phyloP scores from a whole-genome alignment of 208 protist species.

The Acanthamoeba royreba region DNA sequence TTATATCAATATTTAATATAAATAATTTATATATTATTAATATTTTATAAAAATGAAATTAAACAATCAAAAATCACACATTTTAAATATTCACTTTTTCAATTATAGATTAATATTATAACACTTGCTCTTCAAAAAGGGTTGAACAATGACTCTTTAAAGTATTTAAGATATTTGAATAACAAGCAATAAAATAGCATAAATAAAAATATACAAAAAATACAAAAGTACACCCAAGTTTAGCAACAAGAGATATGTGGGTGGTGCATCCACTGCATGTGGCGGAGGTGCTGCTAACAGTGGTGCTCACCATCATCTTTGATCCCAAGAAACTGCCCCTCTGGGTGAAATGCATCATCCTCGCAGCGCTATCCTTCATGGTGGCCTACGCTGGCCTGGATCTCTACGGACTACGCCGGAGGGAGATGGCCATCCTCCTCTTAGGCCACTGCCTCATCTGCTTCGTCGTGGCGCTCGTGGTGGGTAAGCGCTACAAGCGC shows the following conservation, averaged over 20 bases:
- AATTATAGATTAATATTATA: no score
- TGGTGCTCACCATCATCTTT: not conserved
- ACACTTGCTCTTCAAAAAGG: no score
- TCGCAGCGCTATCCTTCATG: not conserved
- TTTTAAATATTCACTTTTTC: no score
- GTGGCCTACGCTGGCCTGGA: not conserved
- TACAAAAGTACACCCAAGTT: no score
- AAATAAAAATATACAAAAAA: not conserved
- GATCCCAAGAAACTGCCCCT: constrained; percentile 1
- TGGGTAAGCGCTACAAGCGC: not conserved
- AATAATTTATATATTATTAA: no score
- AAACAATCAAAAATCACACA: no score
- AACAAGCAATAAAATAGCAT: no score
- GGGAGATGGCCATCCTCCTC: not conserved
- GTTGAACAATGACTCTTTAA: no score
- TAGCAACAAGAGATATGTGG: not conserved
- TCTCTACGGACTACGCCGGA: not conserved
- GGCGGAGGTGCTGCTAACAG: not conserved
- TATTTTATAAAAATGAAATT: no score
- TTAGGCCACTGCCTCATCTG: not conserved
- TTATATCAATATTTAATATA: no score
- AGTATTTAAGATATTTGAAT: no score
- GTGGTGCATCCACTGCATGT: not conserved
- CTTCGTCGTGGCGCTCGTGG: not conserved
- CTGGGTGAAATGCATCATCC: not conserved